A percentile compares a stretch with the other conserved stretches of the same genome.
phyloP scores from a whole-genome alignment of 768 basidiomycete genomes.

The Postia placenta region DNA sequence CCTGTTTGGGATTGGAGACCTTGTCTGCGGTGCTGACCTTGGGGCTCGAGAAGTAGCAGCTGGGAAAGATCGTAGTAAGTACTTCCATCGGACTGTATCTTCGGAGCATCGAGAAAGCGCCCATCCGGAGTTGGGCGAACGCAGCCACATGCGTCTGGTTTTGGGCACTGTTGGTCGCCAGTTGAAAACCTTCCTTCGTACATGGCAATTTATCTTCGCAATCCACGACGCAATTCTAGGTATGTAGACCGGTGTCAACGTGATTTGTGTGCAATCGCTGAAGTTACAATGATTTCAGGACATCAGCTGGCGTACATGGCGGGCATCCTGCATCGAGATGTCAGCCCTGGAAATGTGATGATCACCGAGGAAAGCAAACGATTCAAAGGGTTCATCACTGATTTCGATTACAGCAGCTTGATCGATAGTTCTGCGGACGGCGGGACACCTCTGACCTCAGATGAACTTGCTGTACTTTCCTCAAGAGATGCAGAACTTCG shows the following conservation, averaged over 20 bases:
- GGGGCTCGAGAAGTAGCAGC: neutral
- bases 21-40: neutral
- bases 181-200: neutral
- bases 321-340: slow-evolving; percentile 7
- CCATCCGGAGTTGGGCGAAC: neutral
- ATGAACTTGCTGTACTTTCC: neutral
- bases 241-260: neutral
- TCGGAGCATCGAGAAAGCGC: neutral
- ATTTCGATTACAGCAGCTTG: slow-evolving; percentile 12
- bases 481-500: neutral
- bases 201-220: neutral
- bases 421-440: neutral
- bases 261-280: neutral
- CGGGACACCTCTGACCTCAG: neutral
- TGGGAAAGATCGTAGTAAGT: neutral
- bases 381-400: slow-evolving; percentile 8
- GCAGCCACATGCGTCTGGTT: neutral
- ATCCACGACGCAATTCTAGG: neutral
- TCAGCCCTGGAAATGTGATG: slow-evolving; percentile 11
- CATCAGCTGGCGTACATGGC: slow-evolving; percentile 6
- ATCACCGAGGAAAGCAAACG: neutral
- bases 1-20: neutral
- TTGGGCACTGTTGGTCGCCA: neutral
- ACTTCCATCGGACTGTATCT: neutral
- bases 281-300: slow-evolving; percentile 1